These are phyloP conservation scores for Ambrosia artemisiifolia DNA, from an alignment of 129 eudicot species.

Conservation along the genomic window DNA sequence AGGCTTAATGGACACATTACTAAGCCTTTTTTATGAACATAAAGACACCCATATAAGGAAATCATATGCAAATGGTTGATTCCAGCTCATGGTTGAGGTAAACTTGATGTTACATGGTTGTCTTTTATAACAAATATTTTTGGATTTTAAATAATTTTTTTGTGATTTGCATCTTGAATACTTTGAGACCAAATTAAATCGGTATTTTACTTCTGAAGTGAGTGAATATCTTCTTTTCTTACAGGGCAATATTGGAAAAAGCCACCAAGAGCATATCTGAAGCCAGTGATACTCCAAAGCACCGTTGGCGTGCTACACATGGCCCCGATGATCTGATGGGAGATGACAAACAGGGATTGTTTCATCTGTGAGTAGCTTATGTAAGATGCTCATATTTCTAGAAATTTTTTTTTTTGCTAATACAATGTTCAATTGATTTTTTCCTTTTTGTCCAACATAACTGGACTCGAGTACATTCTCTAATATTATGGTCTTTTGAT, in stretches of 20 bases:
- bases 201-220: conserved; percentile 71
- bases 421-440: background rate
- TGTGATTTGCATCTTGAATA: conserved; percentile 47
- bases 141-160: background rate
- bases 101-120: conserved; percentile 10
- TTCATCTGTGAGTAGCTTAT: conserved; percentile 84
- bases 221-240: conserved; percentile 73
- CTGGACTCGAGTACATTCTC: background rate
- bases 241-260: conserved; percentile 81
- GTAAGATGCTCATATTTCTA: conserved; percentile 41
- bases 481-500: background rate
- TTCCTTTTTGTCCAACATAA: background rate
- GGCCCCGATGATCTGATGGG: conserved; percentile 88
- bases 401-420: background rate
- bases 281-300: conserved; percentile 74
- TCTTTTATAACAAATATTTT: background rate
- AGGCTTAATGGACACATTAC: conserved; percentile 81
- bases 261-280: conserved; percentile 82
- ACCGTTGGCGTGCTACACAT: conserved; percentile 75
- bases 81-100: conserved; percentile 99
- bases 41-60: conserved; percentile 57
- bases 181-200: conserved; percentile 45
- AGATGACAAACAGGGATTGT: conserved; percentile 73
- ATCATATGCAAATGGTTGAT: conserved; percentile 87
- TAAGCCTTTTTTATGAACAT: conserved; percentile 85